phyloP scores from a whole-genome alignment of 192 early-diverging fungal species.

The Allomyces macrogynus region DNA sequence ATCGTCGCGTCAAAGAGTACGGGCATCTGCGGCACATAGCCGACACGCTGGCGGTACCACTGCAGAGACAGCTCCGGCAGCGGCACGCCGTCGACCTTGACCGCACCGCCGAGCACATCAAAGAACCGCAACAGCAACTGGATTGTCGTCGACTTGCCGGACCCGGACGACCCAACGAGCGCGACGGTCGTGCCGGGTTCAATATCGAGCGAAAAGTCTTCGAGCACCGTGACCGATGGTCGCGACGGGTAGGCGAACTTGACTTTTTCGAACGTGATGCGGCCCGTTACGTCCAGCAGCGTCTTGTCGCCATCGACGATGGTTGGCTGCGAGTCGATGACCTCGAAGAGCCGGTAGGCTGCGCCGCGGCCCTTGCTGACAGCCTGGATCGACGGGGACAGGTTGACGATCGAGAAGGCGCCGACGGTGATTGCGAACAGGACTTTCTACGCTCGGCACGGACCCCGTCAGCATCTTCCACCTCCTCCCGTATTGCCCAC shows the following conservation, averaged over 20 bases:
- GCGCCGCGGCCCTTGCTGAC: constrained; percentile 65
- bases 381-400: constrained; percentile 50
- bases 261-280: constrained; percentile 57
- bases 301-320: constrained; percentile 34
- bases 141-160: constrained; percentile 44
- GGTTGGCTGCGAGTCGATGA: constrained; percentile 57
- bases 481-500: constrained; percentile 11
- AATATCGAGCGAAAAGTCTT: constrained; percentile 45
- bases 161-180: constrained; percentile 54
- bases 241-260: constrained; percentile 69
- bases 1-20: constrained; percentile 66
- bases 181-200: constrained; percentile 50
- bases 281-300: constrained; percentile 25
- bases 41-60: constrained; percentile 70
- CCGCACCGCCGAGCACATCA: constrained; percentile 19
- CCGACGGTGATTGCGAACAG: constrained; percentile 82
- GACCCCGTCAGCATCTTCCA: constrained; percentile 30
- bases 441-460: constrained; percentile 20
- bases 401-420: constrained; percentile 35
- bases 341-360: constrained; percentile 51
- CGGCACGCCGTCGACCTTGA: constrained; percentile 53
- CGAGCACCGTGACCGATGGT: constrained; percentile 57
- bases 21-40: constrained; percentile 79
- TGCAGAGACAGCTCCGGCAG: constrained; percentile 54
- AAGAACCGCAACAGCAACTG: constrained; percentile 36